Evolutionary conservation across 805 yeast genomes (phyloP).

Genomic region (Suhomyces sp.): DNA sequence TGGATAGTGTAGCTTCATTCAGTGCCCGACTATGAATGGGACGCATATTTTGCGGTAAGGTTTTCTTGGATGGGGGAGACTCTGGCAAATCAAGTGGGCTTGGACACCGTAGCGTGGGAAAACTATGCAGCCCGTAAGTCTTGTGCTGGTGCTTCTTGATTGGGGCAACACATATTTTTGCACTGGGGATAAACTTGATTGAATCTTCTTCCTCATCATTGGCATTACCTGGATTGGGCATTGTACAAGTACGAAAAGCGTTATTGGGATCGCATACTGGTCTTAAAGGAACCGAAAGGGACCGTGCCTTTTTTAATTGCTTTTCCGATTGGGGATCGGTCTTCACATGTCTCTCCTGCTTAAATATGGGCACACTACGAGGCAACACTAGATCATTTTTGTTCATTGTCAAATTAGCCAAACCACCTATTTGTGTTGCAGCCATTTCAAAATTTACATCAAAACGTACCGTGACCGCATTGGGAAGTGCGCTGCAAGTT

Average conservation of each 20-base stretch:
- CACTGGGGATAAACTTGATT: not conserved
- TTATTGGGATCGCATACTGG: not conserved
- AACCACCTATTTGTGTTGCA: slow-evolving; percentile 16
- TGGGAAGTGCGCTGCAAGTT: not conserved
- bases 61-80: not conserved
- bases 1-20: not conserved
- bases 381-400: not conserved
- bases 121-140: not conserved
- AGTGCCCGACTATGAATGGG: not conserved
- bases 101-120: not conserved
- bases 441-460: slow-evolving; percentile 5
- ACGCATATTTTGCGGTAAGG: not conserved
- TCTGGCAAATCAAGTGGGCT: not conserved
- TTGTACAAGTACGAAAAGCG: not conserved
- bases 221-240: not conserved
- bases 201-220: not conserved
- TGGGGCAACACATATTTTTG: not conserved
- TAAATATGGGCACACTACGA: not conserved
- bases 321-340: not conserved
- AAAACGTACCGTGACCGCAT: not conserved
- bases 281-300: not conserved
- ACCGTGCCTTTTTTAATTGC: not conserved
- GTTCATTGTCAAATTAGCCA: not conserved
- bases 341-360: not conserved
- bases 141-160: not conserved